Base-by-base conservation (phyloP, 2,329 filamentous ascomycete genomes). In the Plenodomus tracheiphilus region DNA sequence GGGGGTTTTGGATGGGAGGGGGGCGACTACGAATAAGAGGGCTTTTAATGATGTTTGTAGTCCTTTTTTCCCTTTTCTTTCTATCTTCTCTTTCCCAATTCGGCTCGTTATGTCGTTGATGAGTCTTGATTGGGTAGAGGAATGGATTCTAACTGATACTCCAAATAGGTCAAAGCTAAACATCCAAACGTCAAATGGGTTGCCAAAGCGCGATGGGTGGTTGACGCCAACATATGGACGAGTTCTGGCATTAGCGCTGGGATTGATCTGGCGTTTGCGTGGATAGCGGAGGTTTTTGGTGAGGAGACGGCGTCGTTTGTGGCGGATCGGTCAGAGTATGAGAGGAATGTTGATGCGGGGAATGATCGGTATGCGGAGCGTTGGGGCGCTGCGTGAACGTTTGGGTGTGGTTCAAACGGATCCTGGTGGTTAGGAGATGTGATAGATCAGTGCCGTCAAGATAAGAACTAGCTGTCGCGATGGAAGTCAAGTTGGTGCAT, bases 21-120 rank as follows among this genome's bases (percentile, higher is more conserved):
- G 76, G 15, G 87, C 85, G 3, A 89, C 87, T 3, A 86, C 83
- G 15, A 89, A 89, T 64, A 89, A 89, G 69, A 68, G 68, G 6
- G 75, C 77, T 0, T 88, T 81, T 75, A 67, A 70, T 20, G 60
- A 60, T 17, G 61, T 59, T 13, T 1, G 39, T 46, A 4, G 13
- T 18, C 20, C 5, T 21, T 7, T 34, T 39, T 22, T 11, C 10
- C 30, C 18, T 16, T 1, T 20, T 16, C 11, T n/a, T 32, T 9
- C 5, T 25, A 3, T 2, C n/a, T 46, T 15, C 18, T 9, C 9
- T 18, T 19, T 25, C 32, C 16, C 1, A 37, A 13, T n/a, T n/a
- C n/a, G n/a, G n/a, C n/a, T n/a, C n/a, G n/a, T n/a, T n/a, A n/a
- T n/a, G n/a, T n/a, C n/a, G n/a, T n/a, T n/a, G n/a, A n/a, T n/a